Percentiles rank a stretch among this genome's conserved stretches.
phyloP scores from a whole-genome alignment of 768 basidiomycete genomes.

The Leccinum aurantiacum region DNA sequence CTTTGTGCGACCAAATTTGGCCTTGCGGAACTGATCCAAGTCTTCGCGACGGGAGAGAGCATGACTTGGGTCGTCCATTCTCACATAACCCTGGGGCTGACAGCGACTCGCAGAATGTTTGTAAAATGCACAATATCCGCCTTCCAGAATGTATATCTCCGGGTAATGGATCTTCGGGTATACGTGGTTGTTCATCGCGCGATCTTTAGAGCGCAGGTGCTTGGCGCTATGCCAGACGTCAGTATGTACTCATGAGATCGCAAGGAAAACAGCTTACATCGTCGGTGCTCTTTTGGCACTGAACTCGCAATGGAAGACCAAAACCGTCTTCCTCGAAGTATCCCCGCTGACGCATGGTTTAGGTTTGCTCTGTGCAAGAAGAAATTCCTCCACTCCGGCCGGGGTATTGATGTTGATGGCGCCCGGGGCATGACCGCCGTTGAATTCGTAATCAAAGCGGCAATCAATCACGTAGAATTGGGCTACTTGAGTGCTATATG shows the following conservation, averaged over 20 bases:
- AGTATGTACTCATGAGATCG: constrained; percentile 1
- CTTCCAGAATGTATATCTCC: constrained; percentile 95
- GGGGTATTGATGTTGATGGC: constrained; percentile 91
- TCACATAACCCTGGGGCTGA: constrained; percentile 79
- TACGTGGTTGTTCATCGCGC: constrained; percentile 79
- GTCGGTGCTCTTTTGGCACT: constrained; percentile 94
- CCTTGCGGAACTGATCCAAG: constrained; percentile 87
- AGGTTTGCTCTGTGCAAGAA: constrained; percentile 66
- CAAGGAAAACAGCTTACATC: constrained; percentile 57
- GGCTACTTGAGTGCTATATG: constrained; percentile 61
- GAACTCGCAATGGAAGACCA: constrained; percentile 99
- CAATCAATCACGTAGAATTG: constrained; percentile 89
- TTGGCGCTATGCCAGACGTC: constrained; percentile 65
- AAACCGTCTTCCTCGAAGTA: constrained; percentile 67
- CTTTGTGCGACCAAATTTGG: constrained; percentile 68
- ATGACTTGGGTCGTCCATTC: constrained; percentile 93
- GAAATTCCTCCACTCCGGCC: constrained; percentile 72
- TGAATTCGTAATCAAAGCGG: constrained; percentile 95
- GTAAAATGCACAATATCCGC: constrained; percentile 91
- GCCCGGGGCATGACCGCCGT: constrained; percentile 89
- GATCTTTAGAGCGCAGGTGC: constrained; percentile 87
- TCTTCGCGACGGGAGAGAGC: constrained; percentile 79
- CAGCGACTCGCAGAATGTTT: constrained; percentile 68
- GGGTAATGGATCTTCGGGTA: constrained; percentile 96
- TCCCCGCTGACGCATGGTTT: constrained; percentile 76